Conservation (phyloP, 2,329 filamentous ascomycete genomes). For the Neurospora sp. region DNA sequence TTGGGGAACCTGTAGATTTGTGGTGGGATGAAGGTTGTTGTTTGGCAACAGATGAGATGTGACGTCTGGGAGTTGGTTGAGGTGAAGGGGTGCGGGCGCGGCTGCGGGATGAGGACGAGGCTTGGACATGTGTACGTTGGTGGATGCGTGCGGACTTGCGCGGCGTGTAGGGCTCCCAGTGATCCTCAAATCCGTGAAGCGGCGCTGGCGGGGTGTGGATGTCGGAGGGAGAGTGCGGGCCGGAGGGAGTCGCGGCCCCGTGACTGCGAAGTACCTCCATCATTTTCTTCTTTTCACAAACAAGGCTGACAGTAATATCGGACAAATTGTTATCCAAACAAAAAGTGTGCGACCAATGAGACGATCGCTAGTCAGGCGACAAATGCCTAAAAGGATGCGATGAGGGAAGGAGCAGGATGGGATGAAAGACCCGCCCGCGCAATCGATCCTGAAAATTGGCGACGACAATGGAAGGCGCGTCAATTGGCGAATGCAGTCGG, state of each 20-base stretch:
- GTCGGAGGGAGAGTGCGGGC: constrained; percentile 30
- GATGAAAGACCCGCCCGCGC: neutral
- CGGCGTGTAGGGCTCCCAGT: constrained; percentile 63
- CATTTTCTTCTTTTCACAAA: constrained; percentile 11
- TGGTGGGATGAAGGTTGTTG: neutral
- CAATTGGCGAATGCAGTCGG: neutral
- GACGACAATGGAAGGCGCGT: neutral
- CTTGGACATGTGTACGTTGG: constrained; percentile 27
- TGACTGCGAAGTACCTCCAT: constrained; percentile 27
- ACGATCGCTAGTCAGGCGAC: neutral
- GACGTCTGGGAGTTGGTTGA: constrained; percentile 19
- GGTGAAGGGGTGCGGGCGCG: constrained; percentile 48
- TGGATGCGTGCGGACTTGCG: constrained; percentile 60
- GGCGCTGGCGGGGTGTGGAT: constrained; percentile 62
- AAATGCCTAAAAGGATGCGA: neutral
- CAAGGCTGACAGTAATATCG: constrained; percentile 1
- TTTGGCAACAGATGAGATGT: constrained; percentile 11
- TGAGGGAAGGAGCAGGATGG: neutral
- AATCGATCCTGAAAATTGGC: neutral
- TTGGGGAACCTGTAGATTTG: constrained; percentile 21
- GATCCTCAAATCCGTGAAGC: constrained; percentile 55
- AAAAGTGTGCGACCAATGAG: neutral
- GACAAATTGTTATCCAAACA: neutral
- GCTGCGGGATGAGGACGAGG: constrained; percentile 19
- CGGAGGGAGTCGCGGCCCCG: constrained; percentile 47